Evolutionary conservation across 78 protist genomes (phyloP), one percentile per base, ranked within the genome.

Genomic region (Salpingoeca rosetta): DNA sequence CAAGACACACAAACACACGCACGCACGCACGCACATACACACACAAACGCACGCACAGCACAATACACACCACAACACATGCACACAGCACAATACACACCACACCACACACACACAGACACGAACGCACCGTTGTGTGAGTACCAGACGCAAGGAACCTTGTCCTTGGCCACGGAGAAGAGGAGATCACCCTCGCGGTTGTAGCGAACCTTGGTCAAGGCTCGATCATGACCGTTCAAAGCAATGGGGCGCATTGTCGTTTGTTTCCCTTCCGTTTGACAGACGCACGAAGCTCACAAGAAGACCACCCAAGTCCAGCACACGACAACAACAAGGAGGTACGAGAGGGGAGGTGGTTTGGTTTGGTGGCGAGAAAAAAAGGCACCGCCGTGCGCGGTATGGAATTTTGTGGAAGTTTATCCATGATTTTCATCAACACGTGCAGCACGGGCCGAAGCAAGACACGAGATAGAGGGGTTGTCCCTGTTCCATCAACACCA

Each of bases 171-270:
- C 12, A 90, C 81, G 3, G 97, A 87, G 87, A 97, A 96, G 41
- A 96, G 41, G 10, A 96, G 92, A 65, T 97, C 99, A 44, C 99
- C 98, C 75, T 96, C 98, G 37, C 91, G 85, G 88, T 95, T 97
- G 95, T 89, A 97, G 41, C 87, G 81, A 57, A 97, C 84, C 77
- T 85, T 79, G 35, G 97, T 96, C 38, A 96, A 91, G 27, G 97
- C 86, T 40, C 97, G 93, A 78, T 85, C 92, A 90, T 96, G 98
- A 1, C 96, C 95, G 76, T 93, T 91, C 24, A 95, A 78, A 31
- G 91, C 75, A 37, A 96, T 80, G 36, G 98, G 98, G 82, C 73
- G 1, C 90, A 76, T 79, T 2, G 10, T 79, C 57, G 0, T 51
- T 51, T 7, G 65, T 51, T 7, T 51, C n/a, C n/a, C n/a, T n/a